Evolutionary conservation across 805 yeast genomes (phyloP), one percentile per base, ranked within the genome.

Genomic region (Sungouiozyma ichnusensis): DNA sequence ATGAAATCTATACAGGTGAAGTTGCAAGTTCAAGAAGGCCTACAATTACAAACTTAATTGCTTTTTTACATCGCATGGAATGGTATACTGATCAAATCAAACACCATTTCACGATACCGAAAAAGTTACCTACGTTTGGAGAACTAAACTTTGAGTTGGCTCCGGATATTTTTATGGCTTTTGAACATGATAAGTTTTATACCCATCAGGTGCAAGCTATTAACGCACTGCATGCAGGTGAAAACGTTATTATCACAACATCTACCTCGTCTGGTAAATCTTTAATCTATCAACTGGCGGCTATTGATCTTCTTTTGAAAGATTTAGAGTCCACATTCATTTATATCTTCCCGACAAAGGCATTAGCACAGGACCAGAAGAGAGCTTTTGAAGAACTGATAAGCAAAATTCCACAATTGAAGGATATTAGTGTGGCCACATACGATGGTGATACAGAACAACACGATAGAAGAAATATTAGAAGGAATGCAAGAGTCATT

Each of bases 231-330:
- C 60, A 74, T 38, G 51, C 63, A 0, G 77, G 77, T 0, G 67
- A 74, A 38, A 79, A 88, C 60, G 86, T 87, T 3, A 84, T 92
- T 35, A 79, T 88, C 2, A 80, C 95, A n/a, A 92, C 98, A 0
- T 78, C 97, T 0, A 92, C 99, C 0, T 86, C 97, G 0, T 87
- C 97, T 0, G 99, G 99, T 38, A 92, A 92, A 54, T 88, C 97
- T 0, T 66, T 92, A 46, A 84, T 92, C 20, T 92, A 88, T 54
- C 98, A 92, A 60, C 62, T 87, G 2, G 95, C 97, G 0, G 84
- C 90, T 2, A 57, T 88, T 8, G 63, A 68, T 39, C 52, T 64
- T 39, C 62, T 71, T 40, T 68, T 73, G 36, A 52, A 56, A 8
- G 68, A 57, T 35, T 64, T 65, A 9, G 65, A 64, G 27, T 53